Base-by-base conservation (phyloP, 768 basidiomycete species). In the Suillus lakei region DNA sequence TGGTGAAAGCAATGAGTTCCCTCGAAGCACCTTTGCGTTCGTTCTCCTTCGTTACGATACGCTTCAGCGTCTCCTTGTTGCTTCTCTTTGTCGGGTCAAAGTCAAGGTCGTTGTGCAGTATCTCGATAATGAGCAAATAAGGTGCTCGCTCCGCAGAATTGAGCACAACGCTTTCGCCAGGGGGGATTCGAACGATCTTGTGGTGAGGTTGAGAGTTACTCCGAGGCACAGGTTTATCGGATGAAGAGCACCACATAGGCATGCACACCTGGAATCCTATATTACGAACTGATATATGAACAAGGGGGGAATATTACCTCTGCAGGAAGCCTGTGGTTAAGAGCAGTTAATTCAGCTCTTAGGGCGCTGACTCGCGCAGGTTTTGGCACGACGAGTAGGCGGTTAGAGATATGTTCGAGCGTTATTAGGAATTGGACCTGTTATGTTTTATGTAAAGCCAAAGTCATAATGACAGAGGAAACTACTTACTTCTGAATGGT, bases 141-240 rank as follows among this genome's bases (percentile, higher is more conserved):
- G 98, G 98, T 0, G 95, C 96, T 41, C 93, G 87, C 77, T 99
- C 96, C 4, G 98, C 98, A 23, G 97, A 99, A 75, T 99, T 99
- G 32, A 99, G 85, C 12, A 99, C 98, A 53, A 99, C 98, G 64
- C 94, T 92, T 81, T 99, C 98, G 16, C 96, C 95, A 3, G 98
- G 97, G 13, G 97, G 96, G 72, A 99, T 97, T 68, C 98, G 90
- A 60, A 99, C 96, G 60, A 99, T 94, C 50, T 95, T 91, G 75
- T 98, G 96, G 75, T 99, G 97, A 6, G 92, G 88, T 71, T 87
- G 82, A 7, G 85, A 81, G 46, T 59, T 55, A 82, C 77, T 44
- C 77, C 76, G 36, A 54, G 55, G 77, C 69, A 64, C 75, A 76
- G 30, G 81, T 30, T 77, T 74, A 73, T 92, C 91, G 16, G 94